Conservation (phyloP, 768 basidiomycete species). For the Cyclocybe aegerita region DNA sequence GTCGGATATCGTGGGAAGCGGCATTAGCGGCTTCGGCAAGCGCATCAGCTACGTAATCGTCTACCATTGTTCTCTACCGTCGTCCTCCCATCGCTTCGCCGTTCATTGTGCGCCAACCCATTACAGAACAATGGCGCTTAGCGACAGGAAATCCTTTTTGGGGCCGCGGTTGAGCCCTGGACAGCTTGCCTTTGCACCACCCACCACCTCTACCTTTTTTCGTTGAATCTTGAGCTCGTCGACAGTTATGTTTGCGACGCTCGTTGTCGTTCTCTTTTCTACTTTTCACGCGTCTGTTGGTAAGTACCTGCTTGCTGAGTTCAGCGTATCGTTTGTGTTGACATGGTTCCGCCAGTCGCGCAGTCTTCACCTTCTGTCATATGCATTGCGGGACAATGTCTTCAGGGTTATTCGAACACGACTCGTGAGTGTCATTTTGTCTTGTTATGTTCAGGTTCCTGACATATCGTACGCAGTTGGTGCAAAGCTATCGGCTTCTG, state of each 20-base stretch:
- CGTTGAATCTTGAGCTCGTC: constrained; percentile 11
- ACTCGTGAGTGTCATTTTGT: constrained; percentile 43
- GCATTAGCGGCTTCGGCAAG: too few relatives aligned
- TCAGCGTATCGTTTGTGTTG: not conserved
- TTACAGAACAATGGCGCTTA: not conserved
- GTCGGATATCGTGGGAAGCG: too few relatives aligned
- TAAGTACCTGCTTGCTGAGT: constrained; percentile 21
- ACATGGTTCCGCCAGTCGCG: constrained; percentile 38
- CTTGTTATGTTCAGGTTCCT: constrained; percentile 7
- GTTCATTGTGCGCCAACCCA: not conserved
- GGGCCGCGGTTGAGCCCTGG: not conserved
- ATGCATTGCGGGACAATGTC: constrained; percentile 88
- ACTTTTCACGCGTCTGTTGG: constrained; percentile 33
- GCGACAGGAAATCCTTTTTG: not conserved
- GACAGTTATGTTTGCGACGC: constrained; percentile 31
- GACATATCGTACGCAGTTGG: constrained; percentile 51
- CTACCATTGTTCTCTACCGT: too few relatives aligned
- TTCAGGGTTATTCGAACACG: constrained; percentile 74
- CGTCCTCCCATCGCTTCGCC: too few relatives aligned
- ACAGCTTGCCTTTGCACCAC: constrained; percentile 15
- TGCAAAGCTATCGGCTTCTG: constrained; percentile 57
- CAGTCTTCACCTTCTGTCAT: constrained; percentile 64
- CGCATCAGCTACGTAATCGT: too few relatives aligned
- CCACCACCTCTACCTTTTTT: constrained; percentile 13
- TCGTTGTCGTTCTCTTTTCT: constrained; percentile 31